Evolutionary conservation across 352 stramenopile genomes (phyloP).

Genomic region (Pythium dissimile): DNA sequence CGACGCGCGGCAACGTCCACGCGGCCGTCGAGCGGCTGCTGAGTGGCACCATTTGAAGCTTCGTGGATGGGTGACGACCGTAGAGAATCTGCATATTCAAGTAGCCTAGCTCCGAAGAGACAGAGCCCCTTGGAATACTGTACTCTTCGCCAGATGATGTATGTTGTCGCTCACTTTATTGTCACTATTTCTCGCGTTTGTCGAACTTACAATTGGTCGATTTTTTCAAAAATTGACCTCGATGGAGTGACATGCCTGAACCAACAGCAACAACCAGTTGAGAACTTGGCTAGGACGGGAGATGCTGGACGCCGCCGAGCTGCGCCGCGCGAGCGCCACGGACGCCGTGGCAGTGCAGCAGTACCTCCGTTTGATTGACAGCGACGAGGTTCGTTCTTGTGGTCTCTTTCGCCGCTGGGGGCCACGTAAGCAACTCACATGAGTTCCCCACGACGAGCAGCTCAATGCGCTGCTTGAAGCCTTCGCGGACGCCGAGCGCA

Average conservation of each 20-base stretch:
- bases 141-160: no score
- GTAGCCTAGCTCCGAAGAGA: not conserved
- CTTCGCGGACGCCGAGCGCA: slow-evolving; percentile 38
- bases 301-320: slow-evolving; percentile 40
- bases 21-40: slow-evolving; percentile 87
- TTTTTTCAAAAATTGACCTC: not conserved
- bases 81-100: no score
- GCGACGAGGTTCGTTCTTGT: slow-evolving; percentile 42
- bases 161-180: no score
- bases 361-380: slow-evolving; percentile 56
- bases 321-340: slow-evolving; percentile 58
- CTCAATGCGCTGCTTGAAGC: slow-evolving; percentile 57
- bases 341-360: slow-evolving; percentile 59
- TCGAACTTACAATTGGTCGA: no score
- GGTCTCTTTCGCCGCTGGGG: no score
- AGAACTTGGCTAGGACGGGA: not conserved
- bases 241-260: slow-evolving; percentile 1
- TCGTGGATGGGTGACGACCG: no score
- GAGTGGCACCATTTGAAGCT: slow-evolving; percentile 41
- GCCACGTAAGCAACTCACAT: no score
- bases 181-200: no score
- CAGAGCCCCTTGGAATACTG: no score
- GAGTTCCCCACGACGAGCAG: no score
- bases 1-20: slow-evolving; percentile 87
- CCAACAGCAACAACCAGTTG: not conserved